Base-by-base conservation (phyloP, 2,329 filamentous ascomycete species). In the Fusarium nematophilum region DNA sequence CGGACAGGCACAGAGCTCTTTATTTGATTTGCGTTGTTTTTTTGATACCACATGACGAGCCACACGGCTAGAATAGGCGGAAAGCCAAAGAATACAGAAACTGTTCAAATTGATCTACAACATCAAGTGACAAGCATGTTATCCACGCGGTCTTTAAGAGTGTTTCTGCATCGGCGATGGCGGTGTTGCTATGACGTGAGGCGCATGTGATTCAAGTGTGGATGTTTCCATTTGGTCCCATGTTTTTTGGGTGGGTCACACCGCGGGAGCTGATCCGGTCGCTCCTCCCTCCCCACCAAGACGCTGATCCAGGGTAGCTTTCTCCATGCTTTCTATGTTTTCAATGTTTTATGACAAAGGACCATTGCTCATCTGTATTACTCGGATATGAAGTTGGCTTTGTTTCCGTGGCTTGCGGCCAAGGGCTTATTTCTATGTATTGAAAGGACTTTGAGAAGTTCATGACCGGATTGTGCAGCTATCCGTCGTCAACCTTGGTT, bases 31-130 rank as follows among this genome's bases (percentile, higher is more conserved):
- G 54, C 59, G 44, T 67, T 59, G 52, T 45, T 46, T 47, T 56
- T 67, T 68, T 67, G 66, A 69, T 69, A 69, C 66, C 66, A 69
- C 62, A 65, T 39, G 50, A 62, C 45, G 58, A 48, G 61, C 52
- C 55, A 53, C 40, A 44, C 36, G 61, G 45, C 58, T 53, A 67
- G 60, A 52, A 37, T 52, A 57, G 60, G 66, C 66, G 60, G 57
- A 55, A 49, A 43, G 53, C 59, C 62, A 59, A 46, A 57, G 54
- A 67, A 67, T 62, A 65, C 64, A 67, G 62, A 50, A 59, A 67
- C 38, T 52, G 44, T 66, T 66, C 30, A 64, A 59, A 61, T 31
- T 53, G 33, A 50, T 27, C 3, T n/a, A 38, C 43, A 17, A 15
- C 30, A 45, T 37, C 17, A 18, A 56, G 50, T 52, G 49, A 56